Conservation (phyloP, 192 early-diverging fungal species). For the Linnemannia elongata region DNA sequence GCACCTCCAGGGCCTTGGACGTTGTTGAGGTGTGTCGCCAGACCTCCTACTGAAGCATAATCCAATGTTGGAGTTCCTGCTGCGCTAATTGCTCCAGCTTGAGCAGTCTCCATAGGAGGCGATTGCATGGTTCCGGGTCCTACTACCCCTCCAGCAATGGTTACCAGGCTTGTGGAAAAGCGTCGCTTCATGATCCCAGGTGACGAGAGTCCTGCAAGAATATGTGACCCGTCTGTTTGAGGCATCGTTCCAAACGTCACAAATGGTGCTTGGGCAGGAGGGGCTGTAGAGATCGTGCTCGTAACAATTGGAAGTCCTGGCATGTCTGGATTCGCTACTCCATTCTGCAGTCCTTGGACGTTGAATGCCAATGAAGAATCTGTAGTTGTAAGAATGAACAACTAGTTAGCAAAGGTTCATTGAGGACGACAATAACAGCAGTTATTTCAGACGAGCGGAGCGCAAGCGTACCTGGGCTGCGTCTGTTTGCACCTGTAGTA, state of each 20-base stretch:
- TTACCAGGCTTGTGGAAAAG: slow-evolving; percentile 8
- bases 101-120: not conserved
- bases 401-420: too few relatives aligned
- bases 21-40: slow-evolving; percentile 1
- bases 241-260: not conserved
- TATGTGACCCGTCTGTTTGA: not conserved
- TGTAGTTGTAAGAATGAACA: not conserved
- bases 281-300: not conserved
- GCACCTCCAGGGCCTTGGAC: not conserved
- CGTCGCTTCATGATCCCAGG: slow-evolving; percentile 19
- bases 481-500: not conserved
- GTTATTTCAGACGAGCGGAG: not conserved
- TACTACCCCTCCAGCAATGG: not conserved
- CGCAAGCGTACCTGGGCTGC: not conserved
- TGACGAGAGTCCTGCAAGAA: not conserved
- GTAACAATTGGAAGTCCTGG: not conserved
- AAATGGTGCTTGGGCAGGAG: not conserved
- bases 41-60: slow-evolving; percentile 2
- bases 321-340: not conserved
- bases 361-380: not conserved
- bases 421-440: too few relatives aligned
- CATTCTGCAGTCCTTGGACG: not conserved
- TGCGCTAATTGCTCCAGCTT: not conserved
- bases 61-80: not conserved
- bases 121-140: slow-evolving; percentile 1